A percentile compares a stretch with the other conserved stretches of the same genome.
Conservation (phyloP, 768 basidiomycete genomes). For the Sarcodon sp. region DNA sequence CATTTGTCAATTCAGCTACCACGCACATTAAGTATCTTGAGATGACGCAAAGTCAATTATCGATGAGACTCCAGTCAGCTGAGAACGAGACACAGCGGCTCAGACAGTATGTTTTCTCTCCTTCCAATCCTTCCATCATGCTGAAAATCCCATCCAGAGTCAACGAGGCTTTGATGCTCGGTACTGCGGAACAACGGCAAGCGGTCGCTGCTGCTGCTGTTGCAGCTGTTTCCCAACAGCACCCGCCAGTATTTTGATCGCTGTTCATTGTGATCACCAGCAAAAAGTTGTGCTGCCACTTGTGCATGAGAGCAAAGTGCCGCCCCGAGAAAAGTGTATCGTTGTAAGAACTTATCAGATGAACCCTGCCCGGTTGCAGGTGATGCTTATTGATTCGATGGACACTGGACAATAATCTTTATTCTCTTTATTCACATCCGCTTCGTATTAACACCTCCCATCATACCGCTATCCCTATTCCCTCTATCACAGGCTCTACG, state of each 20-base stretch:
- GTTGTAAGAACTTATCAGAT: constrained; percentile 13
- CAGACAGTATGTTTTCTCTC: constrained; percentile 30
- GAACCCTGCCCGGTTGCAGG: constrained; percentile 43
- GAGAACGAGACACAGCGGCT: constrained; percentile 75
- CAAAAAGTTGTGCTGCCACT: constrained; percentile 17
- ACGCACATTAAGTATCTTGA: constrained; percentile 83
- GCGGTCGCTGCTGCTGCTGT: constrained; percentile 43
- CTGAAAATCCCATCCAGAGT: constrained; percentile 28
- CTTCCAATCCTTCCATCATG: background rate
- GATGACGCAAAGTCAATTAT: constrained; percentile 62
- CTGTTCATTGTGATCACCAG: constrained; percentile 15
- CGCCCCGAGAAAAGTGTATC: constrained; percentile 13
- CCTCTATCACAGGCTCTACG: constrained; percentile 1
- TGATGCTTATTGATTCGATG: constrained; percentile 33
- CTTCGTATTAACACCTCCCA: constrained; percentile 1
- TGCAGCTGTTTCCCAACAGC: constrained; percentile 33
- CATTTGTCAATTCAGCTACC: constrained; percentile 37
- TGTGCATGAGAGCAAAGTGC: constrained; percentile 8
- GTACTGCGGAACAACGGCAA: constrained; percentile 63
- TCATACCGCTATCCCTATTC: constrained; percentile 6
- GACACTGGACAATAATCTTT: constrained; percentile 21
- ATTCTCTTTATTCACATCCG: constrained; percentile 15
- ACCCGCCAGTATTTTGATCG: constrained; percentile 32
- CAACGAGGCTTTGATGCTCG: constrained; percentile 84
- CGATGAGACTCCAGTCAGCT: constrained; percentile 64